Percentiles rank a stretch among this genome's conserved stretches.
These are phyloP conservation scores for Dioszegia hungarica DNA, from an alignment of 768 basidiomycete genomes.

Conservation along the genomic window DNA sequence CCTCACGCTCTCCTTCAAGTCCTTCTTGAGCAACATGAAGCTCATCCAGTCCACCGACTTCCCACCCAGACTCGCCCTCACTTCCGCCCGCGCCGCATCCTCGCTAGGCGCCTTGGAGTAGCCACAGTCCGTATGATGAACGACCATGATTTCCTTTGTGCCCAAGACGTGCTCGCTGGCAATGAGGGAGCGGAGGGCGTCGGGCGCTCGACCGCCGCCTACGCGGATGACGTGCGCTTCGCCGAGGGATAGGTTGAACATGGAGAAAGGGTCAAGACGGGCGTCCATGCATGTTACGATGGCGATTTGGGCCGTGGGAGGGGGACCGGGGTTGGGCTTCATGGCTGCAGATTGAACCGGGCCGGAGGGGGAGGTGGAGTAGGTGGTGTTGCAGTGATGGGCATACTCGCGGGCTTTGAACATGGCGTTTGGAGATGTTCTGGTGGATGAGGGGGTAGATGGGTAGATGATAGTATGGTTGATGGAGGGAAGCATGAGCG, in stretches of 20 bases:
- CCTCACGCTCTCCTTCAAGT: slow-evolving; percentile 7
- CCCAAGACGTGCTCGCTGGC: slow-evolving; percentile 14
- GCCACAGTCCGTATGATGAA: slow-evolving; percentile 19
- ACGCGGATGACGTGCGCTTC: slow-evolving; percentile 16
- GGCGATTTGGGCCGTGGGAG: slow-evolving; percentile 14
- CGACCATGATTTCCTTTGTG: slow-evolving; percentile 18
- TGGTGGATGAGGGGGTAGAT: neutral
- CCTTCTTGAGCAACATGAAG: slow-evolving; percentile 11
- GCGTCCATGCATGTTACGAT: slow-evolving; percentile 21
- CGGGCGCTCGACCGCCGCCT: slow-evolving; percentile 12
- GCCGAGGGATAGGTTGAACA: slow-evolving; percentile 14
- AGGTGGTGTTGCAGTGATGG: slow-evolving; percentile 12
- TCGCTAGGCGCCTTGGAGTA: slow-evolving; percentile 14
- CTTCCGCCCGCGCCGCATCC: slow-evolving; percentile 4
- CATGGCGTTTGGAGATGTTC: neutral
- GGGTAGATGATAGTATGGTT: neutral
- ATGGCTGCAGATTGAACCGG: neutral
- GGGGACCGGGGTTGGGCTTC: slow-evolving; percentile 12
- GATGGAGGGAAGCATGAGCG: too few species aligned
- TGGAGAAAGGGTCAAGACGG: slow-evolving; percentile 12
- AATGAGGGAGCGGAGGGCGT: slow-evolving; percentile 10
- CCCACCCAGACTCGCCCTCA: slow-evolving; percentile 4
- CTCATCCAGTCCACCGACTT: slow-evolving; percentile 8
- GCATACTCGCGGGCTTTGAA: slow-evolving; percentile 12
- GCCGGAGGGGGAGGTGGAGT: slow-evolving; percentile 1